phyloP scores from a whole-genome alignment of 2,329 filamentous ascomycete genomes.

The Ceratocystis ficicola region DNA sequence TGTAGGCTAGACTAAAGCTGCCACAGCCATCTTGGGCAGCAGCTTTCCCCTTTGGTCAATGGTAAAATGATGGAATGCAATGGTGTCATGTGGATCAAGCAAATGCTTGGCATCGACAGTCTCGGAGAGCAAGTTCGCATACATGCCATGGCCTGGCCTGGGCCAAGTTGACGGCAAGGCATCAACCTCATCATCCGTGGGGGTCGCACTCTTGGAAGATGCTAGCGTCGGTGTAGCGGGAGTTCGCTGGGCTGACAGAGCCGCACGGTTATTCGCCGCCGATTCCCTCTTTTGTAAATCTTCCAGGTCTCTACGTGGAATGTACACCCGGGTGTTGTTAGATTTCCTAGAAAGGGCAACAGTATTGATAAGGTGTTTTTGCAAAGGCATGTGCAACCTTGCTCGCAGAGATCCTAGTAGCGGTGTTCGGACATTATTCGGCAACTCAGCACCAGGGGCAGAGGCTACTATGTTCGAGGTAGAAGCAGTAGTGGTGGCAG shows the following conservation, averaged over 20 bases:
- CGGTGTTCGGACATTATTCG: slow-evolving; percentile 12
- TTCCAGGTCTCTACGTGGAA: slow-evolving; percentile 15
- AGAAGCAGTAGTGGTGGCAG: background rate
- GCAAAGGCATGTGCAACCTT: slow-evolving; percentile 11
- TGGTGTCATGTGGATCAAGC: slow-evolving; percentile 33
- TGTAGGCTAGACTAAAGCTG: slow-evolving; percentile 16
- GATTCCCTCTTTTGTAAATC: slow-evolving; percentile 9
- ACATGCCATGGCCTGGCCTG: slow-evolving; percentile 32
- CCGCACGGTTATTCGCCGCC: background rate
- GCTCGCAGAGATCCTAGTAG: slow-evolving; percentile 8
- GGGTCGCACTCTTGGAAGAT: slow-evolving; percentile 20
- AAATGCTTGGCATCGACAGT: slow-evolving; percentile 31
- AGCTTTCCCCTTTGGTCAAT: slow-evolving; percentile 27
- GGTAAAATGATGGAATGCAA: slow-evolving; percentile 36
- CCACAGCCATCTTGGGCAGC: slow-evolving; percentile 22
- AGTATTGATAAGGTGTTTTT: slow-evolving; percentile 19
- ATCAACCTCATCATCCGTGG: slow-evolving; percentile 27
- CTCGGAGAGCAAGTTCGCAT: slow-evolving; percentile 32
- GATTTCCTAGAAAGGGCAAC: slow-evolving; percentile 14
- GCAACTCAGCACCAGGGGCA: background rate
- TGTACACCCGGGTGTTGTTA: slow-evolving; percentile 13
- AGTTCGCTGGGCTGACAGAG: slow-evolving; percentile 4
- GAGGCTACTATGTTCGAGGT: background rate
- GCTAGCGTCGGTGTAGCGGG: slow-evolving; percentile 14
- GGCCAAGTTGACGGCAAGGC: slow-evolving; percentile 33